Conservation (phyloP, 768 basidiomycete genomes). For the Rhizopogon roseolus region DNA sequence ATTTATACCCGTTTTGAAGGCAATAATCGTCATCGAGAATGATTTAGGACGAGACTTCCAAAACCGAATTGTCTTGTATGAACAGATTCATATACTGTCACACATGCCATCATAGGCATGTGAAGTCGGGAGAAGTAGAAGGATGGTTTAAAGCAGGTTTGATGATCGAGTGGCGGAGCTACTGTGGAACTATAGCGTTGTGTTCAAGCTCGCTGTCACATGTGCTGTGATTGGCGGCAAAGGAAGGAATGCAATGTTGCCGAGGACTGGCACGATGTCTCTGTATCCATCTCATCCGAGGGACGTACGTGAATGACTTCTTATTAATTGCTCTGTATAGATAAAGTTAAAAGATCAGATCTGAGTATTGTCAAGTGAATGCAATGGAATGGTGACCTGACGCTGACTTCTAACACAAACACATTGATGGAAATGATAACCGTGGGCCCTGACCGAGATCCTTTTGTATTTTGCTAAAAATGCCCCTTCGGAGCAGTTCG, state of each 20-base stretch:
- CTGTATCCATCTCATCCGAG: background rate
- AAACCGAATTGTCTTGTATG: background rate
- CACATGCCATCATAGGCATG: background rate
- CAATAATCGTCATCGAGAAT: background rate
- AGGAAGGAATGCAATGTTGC: background rate
- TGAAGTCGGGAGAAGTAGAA: constrained; percentile 1
- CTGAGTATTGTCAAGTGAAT: background rate
- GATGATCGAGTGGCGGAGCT: background rate
- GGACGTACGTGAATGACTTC: background rate
- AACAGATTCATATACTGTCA: background rate
- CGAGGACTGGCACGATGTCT: background rate
- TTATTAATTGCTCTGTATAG: background rate
- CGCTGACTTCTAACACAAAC: background rate
- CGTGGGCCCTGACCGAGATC: background rate
- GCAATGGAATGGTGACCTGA: background rate
- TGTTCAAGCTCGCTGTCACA: background rate
- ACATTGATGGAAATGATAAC: background rate
- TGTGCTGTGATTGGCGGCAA: background rate
- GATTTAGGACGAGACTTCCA: background rate
- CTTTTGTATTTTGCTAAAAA: background rate
- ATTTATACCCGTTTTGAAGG: background rate
- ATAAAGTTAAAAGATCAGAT: background rate
- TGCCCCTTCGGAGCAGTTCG: background rate
- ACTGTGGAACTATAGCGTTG: background rate
- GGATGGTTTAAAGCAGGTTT: background rate